Conservation (phyloP, 306 rosid genomes). For the Cucurbita pepo region DNA sequence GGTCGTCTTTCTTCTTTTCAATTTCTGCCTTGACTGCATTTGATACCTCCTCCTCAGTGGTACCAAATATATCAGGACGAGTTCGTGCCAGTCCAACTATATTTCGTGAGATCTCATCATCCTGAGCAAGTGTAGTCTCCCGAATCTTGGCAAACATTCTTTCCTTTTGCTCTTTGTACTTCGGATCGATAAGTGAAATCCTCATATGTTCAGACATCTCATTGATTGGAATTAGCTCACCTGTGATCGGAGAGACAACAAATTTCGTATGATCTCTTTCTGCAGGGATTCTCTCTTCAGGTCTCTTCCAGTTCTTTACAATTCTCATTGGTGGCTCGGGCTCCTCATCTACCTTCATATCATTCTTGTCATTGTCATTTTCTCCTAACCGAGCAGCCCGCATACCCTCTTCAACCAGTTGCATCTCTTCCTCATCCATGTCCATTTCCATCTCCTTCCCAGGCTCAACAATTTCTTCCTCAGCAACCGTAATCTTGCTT, state of each 20-base stretch:
- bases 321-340: constrained; percentile 88
- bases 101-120: constrained; percentile 71
- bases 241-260: constrained; percentile 83
- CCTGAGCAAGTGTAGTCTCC: constrained; percentile 93
- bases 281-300: constrained; percentile 70
- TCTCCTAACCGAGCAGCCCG: constrained; percentile 56
- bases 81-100: constrained; percentile 91
- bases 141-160: constrained; percentile 96
- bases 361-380: constrained; percentile 45
- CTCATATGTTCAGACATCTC: constrained; percentile 98
- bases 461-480: constrained; percentile 68
- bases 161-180: constrained; percentile 91
- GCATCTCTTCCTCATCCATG: constrained; percentile 95
- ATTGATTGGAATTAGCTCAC: constrained; percentile 67
- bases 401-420: constrained; percentile 92
- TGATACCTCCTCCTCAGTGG: constrained; percentile 94
- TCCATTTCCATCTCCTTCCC: constrained; percentile 92
- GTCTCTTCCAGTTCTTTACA: constrained; percentile 98
- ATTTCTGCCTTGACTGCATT: constrained; percentile 96
- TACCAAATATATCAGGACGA: constrained; percentile 96
- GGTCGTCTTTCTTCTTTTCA: constrained; percentile 91
- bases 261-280: constrained; percentile 77
- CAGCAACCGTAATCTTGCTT: constrained; percentile 56
- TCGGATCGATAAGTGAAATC: constrained; percentile 93
- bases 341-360: constrained; percentile 41